Conservation (phyloP, 768 basidiomycete genomes). For the Crassisporium funariophilum region DNA sequence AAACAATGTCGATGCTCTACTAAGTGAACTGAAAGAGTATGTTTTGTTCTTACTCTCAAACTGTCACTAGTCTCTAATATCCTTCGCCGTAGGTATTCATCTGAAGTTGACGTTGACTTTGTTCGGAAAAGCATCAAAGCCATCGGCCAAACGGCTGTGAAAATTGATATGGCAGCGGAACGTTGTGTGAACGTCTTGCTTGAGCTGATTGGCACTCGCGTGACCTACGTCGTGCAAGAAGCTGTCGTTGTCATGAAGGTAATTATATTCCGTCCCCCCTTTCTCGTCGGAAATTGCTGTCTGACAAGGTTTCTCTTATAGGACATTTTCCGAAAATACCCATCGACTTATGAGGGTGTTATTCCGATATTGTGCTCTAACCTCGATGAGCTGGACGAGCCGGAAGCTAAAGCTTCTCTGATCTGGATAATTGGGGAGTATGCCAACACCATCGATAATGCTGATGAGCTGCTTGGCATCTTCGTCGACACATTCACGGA, state of each 20-base stretch:
- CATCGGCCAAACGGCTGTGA: constrained; percentile 95
- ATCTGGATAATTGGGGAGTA: constrained; percentile 99
- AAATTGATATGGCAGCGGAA: constrained; percentile 91
- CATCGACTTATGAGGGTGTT: constrained; percentile 93
- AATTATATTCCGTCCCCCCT: constrained; percentile 12
- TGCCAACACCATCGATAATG: constrained; percentile 96
- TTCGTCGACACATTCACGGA: constrained; percentile 94
- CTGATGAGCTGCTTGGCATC: constrained; percentile 85
- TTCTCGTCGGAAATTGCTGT: background rate
- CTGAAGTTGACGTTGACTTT: constrained; percentile 98
- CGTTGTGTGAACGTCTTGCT: constrained; percentile 93
- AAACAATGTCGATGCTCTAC: constrained; percentile 89
- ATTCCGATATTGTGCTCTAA: constrained; percentile 95
- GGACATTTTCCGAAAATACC: constrained; percentile 99
- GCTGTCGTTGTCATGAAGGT: constrained; percentile 99
- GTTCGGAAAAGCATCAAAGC: constrained; percentile 93
- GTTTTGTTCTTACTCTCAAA: constrained; percentile 26
- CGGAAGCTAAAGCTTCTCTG: constrained; percentile 95
- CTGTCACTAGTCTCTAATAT: constrained; percentile 2
- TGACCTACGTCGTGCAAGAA: constrained; percentile 98
- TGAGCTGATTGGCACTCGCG: constrained; percentile 89
- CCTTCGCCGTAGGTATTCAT: constrained; percentile 64
- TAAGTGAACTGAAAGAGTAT: constrained; percentile 96
- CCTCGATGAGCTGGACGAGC: constrained; percentile 95
- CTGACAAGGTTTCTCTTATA: constrained; percentile 29